Evolutionary conservation across 768 basidiomycete species (phyloP).

Genomic region (Termitomyces eurrhizus): DNA sequence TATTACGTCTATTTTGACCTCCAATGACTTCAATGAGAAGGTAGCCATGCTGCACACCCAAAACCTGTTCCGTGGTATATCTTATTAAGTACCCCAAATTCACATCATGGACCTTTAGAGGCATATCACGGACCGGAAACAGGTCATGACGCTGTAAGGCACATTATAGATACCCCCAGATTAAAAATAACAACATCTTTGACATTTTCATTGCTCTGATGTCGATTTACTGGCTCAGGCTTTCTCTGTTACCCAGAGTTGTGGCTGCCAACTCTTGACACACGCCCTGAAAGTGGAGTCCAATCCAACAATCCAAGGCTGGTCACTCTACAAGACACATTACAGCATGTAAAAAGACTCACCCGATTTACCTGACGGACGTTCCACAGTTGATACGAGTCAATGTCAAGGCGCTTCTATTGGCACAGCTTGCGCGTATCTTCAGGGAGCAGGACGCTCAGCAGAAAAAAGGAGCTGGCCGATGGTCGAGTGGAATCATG

Average conservation of each 20-base stretch:
- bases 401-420: neutral
- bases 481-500: no score
- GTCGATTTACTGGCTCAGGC: neutral
- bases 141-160: no score
- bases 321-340: neutral
- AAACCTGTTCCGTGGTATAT: neutral
- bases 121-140: no score
- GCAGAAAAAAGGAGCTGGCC: neutral
- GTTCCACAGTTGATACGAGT: slow-evolving; percentile 5
- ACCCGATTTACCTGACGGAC: slow-evolving; percentile 2
- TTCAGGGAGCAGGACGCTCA: neutral
- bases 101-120: neutral
- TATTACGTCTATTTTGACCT: neutral
- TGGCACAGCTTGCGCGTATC: neutral
- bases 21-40: neutral
- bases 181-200: neutral
- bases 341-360: neutral
- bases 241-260: neutral
- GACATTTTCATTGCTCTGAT: neutral
- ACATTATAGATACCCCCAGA: neutral
- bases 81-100: no score
- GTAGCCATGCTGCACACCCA: neutral
- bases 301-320: neutral
- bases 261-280: no score
- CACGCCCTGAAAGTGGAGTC: neutral